phyloP scores from a whole-genome alignment of 2,329 filamentous ascomycete species.

The Neopestalotiopsis sp. region DNA sequence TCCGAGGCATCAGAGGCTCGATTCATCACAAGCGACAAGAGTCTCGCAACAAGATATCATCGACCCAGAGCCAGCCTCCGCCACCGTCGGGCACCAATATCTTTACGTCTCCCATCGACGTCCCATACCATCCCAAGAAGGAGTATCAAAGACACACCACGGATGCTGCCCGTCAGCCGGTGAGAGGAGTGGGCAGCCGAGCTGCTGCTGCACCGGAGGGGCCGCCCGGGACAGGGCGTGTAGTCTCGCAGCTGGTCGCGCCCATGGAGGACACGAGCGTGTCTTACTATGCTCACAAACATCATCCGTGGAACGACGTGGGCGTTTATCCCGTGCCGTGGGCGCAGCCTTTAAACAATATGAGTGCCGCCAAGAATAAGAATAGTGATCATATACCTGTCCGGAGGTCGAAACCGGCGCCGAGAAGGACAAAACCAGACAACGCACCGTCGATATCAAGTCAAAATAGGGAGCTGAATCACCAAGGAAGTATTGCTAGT shows the following conservation, averaged over 20 bases:
- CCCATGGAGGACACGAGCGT: background rate
- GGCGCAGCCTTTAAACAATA: background rate
- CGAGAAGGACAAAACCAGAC: background rate
- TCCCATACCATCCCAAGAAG: background rate
- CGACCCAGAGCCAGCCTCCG: background rate
- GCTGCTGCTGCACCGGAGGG: too few relatives aligned
- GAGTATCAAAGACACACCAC: background rate
- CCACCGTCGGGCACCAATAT: background rate
- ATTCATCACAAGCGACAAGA: background rate
- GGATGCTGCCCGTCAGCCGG: background rate
- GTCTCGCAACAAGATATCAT: background rate
- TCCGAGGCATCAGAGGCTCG: conserved; percentile 1
- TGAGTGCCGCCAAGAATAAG: background rate
- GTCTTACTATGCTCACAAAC: conserved; percentile 9
- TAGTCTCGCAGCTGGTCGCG: background rate
- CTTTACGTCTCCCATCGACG: background rate
- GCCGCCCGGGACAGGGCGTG: too few relatives aligned
- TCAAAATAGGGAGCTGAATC: background rate
- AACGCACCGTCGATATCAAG: background rate
- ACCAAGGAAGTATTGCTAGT: background rate
- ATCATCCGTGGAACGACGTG: conserved; percentile 1
- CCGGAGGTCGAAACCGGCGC: background rate
- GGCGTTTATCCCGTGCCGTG: background rate
- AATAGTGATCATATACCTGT: background rate
- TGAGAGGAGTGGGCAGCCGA: too few relatives aligned